Evolutionary conservation across 2,329 filamentous ascomycete species (phyloP).

Genomic region (Alternaria arborescens): DNA sequence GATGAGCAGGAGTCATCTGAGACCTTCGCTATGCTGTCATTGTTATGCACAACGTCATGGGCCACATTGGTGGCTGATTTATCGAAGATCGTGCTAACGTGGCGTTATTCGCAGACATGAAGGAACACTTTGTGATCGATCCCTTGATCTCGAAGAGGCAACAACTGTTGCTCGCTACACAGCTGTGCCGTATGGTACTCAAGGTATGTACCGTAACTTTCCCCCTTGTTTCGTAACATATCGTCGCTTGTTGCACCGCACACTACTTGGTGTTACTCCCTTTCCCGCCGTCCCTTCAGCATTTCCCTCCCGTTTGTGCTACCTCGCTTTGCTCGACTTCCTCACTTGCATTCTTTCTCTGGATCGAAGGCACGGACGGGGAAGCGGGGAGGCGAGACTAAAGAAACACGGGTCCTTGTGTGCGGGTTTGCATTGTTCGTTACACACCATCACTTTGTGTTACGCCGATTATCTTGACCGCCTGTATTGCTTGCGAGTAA

Average conservation of each 20-base stretch:
- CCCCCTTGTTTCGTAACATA: conserved; percentile 19
- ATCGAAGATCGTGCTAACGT: conserved; percentile 37
- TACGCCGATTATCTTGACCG: conserved; percentile 12
- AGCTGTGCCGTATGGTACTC: conserved; percentile 86
- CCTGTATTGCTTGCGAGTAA: conserved; percentile 6
- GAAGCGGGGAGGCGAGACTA: conserved; percentile 29
- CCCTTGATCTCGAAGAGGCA: conserved; percentile 98
- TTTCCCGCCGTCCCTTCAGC: conserved; percentile 19
- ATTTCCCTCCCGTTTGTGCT: conserved; percentile 14
- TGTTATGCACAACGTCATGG: conserved; percentile 10
- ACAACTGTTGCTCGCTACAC: conserved; percentile 93
- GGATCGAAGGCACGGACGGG: conserved; percentile 22
- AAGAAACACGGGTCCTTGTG: conserved; percentile 17
- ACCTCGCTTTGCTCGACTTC: conserved; percentile 14
- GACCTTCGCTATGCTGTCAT: conserved; percentile 20
- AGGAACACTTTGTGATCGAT: conserved; percentile 96
- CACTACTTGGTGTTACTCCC: conserved; percentile 14
- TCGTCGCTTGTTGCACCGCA: conserved; percentile 15
- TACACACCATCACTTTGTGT: conserved; percentile 29
- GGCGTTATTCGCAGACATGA: conserved; percentile 74
- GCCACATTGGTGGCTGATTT: conserved; percentile 16
- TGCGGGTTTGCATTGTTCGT: conserved; percentile 22
- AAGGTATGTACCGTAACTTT: conserved; percentile 61
- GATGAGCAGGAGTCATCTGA: conserved; percentile 16
- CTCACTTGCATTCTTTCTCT: conserved; percentile 21